phyloP scores from a whole-genome alignment of 2,329 filamentous ascomycete species.

The Sporothrix luriei region DNA sequence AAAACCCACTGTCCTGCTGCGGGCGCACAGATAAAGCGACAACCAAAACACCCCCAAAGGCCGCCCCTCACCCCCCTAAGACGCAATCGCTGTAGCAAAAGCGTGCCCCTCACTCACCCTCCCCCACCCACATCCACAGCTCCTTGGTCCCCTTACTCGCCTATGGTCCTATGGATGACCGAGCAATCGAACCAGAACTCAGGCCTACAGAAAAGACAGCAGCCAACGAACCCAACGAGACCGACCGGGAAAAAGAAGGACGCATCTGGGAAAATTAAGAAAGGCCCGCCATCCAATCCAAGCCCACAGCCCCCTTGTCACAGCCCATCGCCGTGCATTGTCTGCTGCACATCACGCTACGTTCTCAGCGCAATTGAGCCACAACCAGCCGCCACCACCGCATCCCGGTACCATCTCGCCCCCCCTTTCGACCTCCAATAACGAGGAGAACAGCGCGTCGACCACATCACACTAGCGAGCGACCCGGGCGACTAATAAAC shows the following conservation, averaged over 20 bases:
- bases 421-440: slow-evolving; percentile 10
- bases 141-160: background rate
- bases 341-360: background rate
- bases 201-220: background rate
- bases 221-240: background rate
- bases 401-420: background rate
- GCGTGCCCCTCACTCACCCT: slow-evolving; percentile 8
- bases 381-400: background rate
- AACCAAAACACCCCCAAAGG: background rate
- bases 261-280: slow-evolving; percentile 4
- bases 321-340: background rate
- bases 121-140: slow-evolving; percentile 1
- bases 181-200: slow-evolving; percentile 15
- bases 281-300: slow-evolving; percentile 25
- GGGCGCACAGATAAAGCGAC: background rate
- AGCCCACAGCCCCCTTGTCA: background rate
- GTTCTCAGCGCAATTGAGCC: background rate
- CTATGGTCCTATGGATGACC: slow-evolving; percentile 14
- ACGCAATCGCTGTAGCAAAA: slow-evolving; percentile 25
- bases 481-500: slow-evolving; percentile 26
- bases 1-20: background rate
- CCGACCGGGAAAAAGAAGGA: background rate
- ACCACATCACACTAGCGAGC: slow-evolving; percentile 21
- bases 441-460: slow-evolving; percentile 16
- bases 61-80: background rate